Conservation (phyloP, 768 basidiomycete genomes). For the Lactarius evosmus region DNA sequence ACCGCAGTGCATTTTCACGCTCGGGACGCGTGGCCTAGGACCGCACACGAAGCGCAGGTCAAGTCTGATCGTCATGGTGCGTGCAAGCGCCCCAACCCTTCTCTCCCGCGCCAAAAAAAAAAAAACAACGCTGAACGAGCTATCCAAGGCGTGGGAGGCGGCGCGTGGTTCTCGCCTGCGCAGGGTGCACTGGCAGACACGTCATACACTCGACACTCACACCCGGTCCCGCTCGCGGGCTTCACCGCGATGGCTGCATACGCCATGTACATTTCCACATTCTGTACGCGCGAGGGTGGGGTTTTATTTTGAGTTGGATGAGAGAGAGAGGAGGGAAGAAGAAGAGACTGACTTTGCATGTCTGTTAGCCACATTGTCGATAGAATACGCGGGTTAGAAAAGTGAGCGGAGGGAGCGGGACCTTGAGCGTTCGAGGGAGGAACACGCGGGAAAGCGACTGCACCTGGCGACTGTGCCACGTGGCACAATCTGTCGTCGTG, state of each 20-base stretch:
- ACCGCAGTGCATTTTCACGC: constrained; percentile 54
- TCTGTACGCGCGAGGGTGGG: too few species aligned
- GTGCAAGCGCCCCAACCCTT: background rate
- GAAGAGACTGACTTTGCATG: constrained; percentile 51
- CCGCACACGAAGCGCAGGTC: constrained; percentile 58
- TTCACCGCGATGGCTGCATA: constrained; percentile 59
- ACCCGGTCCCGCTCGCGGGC: constrained; percentile 57
- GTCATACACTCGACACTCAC: constrained; percentile 50
- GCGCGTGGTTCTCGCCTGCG: constrained; percentile 65
- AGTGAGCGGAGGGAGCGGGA: background rate
- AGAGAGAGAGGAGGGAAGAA: background rate
- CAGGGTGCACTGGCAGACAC: constrained; percentile 54
- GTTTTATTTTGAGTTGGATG: too few species aligned
- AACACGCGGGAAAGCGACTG: too few species aligned
- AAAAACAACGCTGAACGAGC: background rate
- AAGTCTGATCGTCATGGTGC: constrained; percentile 59
- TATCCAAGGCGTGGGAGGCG: constrained; percentile 53
- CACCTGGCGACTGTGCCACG: too few species aligned
- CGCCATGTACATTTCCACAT: constrained; percentile 43
- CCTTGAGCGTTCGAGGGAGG: background rate
- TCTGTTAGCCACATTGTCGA: constrained; percentile 60
- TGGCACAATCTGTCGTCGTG: too few species aligned
- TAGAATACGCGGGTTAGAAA: background rate
- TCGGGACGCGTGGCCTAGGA: constrained; percentile 62
- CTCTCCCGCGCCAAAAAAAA: too few species aligned